Evolutionary conservation across 2,329 filamentous ascomycete genomes (phyloP).

Genomic region (Pseudogymnoascus sp.): DNA sequence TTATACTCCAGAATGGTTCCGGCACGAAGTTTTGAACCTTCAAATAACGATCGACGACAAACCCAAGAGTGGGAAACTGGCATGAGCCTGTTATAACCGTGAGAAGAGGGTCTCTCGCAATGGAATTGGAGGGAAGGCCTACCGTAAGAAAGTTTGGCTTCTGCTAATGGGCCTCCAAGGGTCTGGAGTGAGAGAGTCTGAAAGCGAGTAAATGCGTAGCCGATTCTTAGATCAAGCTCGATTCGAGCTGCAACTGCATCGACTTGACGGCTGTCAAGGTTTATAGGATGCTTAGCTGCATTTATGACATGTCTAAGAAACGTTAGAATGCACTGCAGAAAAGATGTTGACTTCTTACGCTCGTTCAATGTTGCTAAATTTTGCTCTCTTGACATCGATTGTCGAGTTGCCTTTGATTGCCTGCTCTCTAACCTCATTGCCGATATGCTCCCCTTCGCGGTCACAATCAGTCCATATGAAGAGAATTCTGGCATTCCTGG

Average conservation of each 20-base stretch:
- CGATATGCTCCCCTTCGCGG: constrained; percentile 94
- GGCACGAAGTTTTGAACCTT: constrained; percentile 89
- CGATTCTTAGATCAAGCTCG: constrained; percentile 86
- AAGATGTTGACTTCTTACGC: constrained; percentile 46
- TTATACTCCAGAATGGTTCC: constrained; percentile 89
- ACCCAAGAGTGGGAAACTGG: constrained; percentile 92
- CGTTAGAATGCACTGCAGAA: constrained; percentile 14
- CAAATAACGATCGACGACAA: constrained; percentile 94
- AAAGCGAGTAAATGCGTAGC: constrained; percentile 84
- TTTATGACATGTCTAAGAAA: constrained; percentile 66
- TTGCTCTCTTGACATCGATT: constrained; percentile 76
- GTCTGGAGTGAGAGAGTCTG: constrained; percentile 70
- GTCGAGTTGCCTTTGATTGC: constrained; percentile 64
- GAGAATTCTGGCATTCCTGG: constrained; percentile 60
- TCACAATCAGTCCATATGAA: constrained; percentile 99
- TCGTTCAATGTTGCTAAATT: constrained; percentile 92
- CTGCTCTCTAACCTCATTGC: constrained; percentile 77
- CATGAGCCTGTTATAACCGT: constrained; percentile 55
- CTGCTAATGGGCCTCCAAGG: constrained; percentile 58
- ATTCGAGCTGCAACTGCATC: constrained; percentile 83
- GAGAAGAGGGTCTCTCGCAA: background rate
- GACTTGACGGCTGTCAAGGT: constrained; percentile 77
- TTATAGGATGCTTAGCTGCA: constrained; percentile 67
- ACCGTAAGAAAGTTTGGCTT: constrained; percentile 38
- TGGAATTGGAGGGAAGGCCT: background rate